Base-by-base conservation (phyloP, 495 filamentous ascomycete genomes). In the Penicillium nucicola region DNA sequence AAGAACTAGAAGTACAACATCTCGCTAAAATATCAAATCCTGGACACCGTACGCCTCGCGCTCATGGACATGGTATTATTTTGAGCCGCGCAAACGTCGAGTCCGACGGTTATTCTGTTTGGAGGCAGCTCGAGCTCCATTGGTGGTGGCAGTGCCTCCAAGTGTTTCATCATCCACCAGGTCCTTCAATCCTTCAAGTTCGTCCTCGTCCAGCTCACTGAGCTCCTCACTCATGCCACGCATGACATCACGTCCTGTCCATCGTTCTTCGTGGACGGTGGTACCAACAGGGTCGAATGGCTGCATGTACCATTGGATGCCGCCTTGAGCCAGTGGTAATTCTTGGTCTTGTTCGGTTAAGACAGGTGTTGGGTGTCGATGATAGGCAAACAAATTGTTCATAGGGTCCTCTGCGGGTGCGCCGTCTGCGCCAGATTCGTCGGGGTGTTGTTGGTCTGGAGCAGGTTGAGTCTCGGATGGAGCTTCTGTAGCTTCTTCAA, bases 241-340 rank as follows among this genome's bases (percentile, higher is more conserved):
- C 58, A 89, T 77, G 8, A 87, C 81, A 42, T 90, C 87, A 15
- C 85, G 77, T 11, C 87, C 90, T 4, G 82, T 84, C 83, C 87
- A 91, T 48, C 84, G 77, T 68, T 92, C 87, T 42, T 90, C 86
- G 56, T 85, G 71, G 17, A 89, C 72, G 1, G 80, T 89, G 0
- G 88, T 95, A 14, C 92, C 90, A 43, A 80, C 62, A 0, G 86
- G 88, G 32, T 92, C 83, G 59, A 93, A 92, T 10, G 82, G 80
- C 53, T 90, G 77, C 58, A 95, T 82, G 70, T 95, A 97, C 90
- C 92, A 96, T 10, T 87, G 84, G 6, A 92, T 77, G 11, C 91
- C 91, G 39, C 91, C 91, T 41, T 85, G 72, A 4, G 79, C 76
- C 28, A 93, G 69, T 4, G 78, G 71, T 14, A 82, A 77, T 9